phyloP scores from a whole-genome alignment of 257 asterid species.

The Anisodus acutangulus region DNA sequence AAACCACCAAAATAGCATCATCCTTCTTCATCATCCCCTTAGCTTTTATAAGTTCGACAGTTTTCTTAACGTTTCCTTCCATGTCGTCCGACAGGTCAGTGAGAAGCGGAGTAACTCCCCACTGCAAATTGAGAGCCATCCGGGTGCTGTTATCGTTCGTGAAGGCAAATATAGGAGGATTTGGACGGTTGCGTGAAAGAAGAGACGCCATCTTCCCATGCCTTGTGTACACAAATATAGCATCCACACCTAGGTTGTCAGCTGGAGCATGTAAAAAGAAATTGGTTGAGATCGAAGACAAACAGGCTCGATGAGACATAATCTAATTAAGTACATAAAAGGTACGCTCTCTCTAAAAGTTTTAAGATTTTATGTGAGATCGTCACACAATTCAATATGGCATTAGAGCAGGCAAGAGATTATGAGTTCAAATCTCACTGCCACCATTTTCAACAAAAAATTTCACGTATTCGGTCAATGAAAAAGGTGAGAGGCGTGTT shows the following conservation, averaged over 20 bases:
- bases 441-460: not conserved
- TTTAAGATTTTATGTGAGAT: not conserved
- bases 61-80: constrained; percentile 59
- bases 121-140: constrained; percentile 73
- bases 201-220: constrained; percentile 84
- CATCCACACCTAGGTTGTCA: constrained; percentile 73
- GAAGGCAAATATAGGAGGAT: constrained; percentile 79
- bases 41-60: constrained; percentile 59
- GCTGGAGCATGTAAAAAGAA: constrained; percentile 49
- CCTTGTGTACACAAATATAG: constrained; percentile 78
- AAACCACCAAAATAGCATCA: constrained; percentile 61
- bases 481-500: too few species aligned
- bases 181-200: constrained; percentile 76
- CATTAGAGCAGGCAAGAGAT: not conserved
- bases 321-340: not conserved
- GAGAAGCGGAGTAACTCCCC: constrained; percentile 81
- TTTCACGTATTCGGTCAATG: not conserved
- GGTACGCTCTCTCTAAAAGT: not conserved
- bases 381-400: not conserved
- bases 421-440: not conserved
- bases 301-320: not conserved
- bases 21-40: constrained; percentile 65
- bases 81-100: constrained; percentile 72
- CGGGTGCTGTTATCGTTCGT: constrained; percentile 64
- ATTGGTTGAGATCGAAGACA: not conserved